Evolutionary conservation across 768 basidiomycete genomes (phyloP).

Genomic region (Agrocybe pediades): DNA sequence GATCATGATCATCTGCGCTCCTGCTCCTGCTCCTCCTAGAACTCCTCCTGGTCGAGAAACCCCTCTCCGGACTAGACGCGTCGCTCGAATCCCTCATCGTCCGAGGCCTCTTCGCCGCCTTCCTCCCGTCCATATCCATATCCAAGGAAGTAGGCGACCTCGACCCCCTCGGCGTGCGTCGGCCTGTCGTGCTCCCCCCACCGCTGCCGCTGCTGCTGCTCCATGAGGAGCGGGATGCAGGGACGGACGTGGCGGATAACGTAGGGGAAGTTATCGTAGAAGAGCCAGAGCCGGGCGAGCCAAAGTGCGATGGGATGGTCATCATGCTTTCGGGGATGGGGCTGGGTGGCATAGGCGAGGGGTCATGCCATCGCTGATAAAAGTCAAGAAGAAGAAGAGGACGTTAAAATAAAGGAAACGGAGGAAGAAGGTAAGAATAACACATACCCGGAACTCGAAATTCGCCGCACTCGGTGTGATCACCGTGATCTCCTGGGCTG

Average conservation of each 20-base stretch:
- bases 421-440: not conserved
- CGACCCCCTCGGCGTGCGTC: too few relatives aligned
- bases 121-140: not conserved
- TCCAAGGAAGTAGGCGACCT: too few relatives aligned
- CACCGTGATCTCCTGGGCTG: constrained; percentile 79
- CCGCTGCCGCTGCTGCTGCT: too few relatives aligned
- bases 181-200: not conserved
- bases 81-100: not conserved
- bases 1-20: constrained; percentile 14
- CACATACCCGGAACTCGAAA: constrained; percentile 54
- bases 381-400: not conserved
- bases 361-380: constrained; percentile 67
- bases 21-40: constrained; percentile 12
- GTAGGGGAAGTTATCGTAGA: constrained; percentile 33
- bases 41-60: not conserved
- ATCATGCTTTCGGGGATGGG: constrained; percentile 36
- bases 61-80: not conserved
- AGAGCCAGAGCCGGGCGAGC: constrained; percentile 14
- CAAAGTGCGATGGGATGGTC: constrained; percentile 11
- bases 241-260: constrained; percentile 23
- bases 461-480: constrained; percentile 60
- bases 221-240: constrained; percentile 6
- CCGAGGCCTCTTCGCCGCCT: too few relatives aligned
- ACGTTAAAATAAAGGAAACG: not conserved
- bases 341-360: constrained; percentile 61